These are phyloP conservation scores for Naganishia albida DNA, from an alignment of 1,284 basidiomycete species.

Conservation along the genomic window DNA sequence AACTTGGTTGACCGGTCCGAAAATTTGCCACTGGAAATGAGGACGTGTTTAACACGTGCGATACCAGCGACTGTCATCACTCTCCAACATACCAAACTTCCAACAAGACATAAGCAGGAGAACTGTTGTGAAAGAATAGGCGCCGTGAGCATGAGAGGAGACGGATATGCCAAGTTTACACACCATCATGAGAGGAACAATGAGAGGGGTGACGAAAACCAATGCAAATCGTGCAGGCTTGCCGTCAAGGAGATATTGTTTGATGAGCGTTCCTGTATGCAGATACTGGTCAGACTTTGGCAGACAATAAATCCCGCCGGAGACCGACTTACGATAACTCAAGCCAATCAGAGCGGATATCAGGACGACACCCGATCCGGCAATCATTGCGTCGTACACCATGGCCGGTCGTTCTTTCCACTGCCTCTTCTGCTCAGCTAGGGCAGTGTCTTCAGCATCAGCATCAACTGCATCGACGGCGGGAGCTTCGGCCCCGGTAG, in stretches of 20 bases:
- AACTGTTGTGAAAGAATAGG: too few relatives aligned
- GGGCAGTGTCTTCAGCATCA: slow-evolving; percentile 21
- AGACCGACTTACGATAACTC: too few relatives aligned
- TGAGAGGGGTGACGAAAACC: slow-evolving; percentile 54
- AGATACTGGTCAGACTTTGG: too few relatives aligned
- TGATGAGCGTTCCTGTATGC: slow-evolving; percentile 56
- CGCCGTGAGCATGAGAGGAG: too few relatives aligned
- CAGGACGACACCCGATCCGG: too few relatives aligned
- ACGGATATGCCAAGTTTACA: too few relatives aligned
- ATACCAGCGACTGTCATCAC: background rate
- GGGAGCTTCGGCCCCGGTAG: slow-evolving; percentile 4
- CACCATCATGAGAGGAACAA: slow-evolving; percentile 57
- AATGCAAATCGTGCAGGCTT: slow-evolving; percentile 57
- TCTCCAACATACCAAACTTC: slow-evolving; percentile 43
- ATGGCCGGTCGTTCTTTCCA: slow-evolving; percentile 51
- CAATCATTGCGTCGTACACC: slow-evolving; percentile 58
- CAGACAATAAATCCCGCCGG: too few relatives aligned
- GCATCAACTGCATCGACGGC: background rate
- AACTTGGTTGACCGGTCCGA: slow-evolving; percentile 61
- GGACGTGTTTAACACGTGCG: background rate
- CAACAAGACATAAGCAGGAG: slow-evolving; percentile 35
- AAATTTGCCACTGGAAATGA: slow-evolving; percentile 39
- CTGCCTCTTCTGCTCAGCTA: slow-evolving; percentile 32
- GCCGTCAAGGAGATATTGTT: slow-evolving; percentile 58
- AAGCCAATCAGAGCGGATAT: slow-evolving; percentile 49